Percentiles rank a stretch among this genome's conserved stretches.
These are phyloP conservation scores for Chlorociboria aeruginascens DNA, from an alignment of 495 filamentous ascomycete genomes.

Conservation along the genomic window DNA sequence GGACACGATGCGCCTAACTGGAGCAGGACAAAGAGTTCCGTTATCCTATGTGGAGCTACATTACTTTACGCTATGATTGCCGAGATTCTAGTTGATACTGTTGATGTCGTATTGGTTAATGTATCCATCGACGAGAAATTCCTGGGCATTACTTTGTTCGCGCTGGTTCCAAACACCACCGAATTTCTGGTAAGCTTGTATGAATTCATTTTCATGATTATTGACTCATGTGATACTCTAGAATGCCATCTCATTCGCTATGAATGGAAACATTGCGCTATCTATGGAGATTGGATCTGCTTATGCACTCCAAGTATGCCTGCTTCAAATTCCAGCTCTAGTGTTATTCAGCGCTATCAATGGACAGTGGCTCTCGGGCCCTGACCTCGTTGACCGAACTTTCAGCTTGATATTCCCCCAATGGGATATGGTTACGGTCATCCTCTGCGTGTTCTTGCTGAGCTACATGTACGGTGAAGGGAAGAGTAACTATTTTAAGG, in stretches of 20 bases:
- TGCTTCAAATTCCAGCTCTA: constrained; percentile 90
- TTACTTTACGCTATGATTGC: constrained; percentile 91
- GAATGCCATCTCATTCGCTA: constrained; percentile 99
- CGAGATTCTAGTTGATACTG: constrained; percentile 92
- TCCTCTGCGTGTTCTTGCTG: constrained; percentile 91
- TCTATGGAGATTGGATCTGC: constrained; percentile 99
- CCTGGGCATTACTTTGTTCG: constrained; percentile 92
- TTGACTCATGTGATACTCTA: constrained; percentile 30
- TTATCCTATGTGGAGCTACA: constrained; percentile 84
- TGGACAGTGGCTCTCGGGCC: constrained; percentile 20
- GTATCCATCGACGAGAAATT: constrained; percentile 96
- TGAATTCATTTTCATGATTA: background rate
- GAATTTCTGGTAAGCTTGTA: constrained; percentile 71
- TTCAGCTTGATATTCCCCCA: constrained; percentile 96
- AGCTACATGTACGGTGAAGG: constrained; percentile 98
- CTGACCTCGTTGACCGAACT: constrained; percentile 58
- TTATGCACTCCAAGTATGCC: constrained; percentile 92
- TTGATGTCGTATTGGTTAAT: constrained; percentile 83
- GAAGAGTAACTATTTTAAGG: constrained; percentile 90
- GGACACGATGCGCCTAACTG: constrained; percentile 98
- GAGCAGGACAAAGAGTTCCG: constrained; percentile 77
- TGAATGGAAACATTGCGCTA: constrained; percentile 99
- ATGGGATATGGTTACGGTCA: constrained; percentile 98
- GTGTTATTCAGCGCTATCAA: constrained; percentile 75
- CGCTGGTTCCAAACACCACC: constrained; percentile 93